Evolutionary conservation across 2,329 filamentous ascomycete genomes (phyloP).

Genomic region (Fusarium sp.): DNA sequence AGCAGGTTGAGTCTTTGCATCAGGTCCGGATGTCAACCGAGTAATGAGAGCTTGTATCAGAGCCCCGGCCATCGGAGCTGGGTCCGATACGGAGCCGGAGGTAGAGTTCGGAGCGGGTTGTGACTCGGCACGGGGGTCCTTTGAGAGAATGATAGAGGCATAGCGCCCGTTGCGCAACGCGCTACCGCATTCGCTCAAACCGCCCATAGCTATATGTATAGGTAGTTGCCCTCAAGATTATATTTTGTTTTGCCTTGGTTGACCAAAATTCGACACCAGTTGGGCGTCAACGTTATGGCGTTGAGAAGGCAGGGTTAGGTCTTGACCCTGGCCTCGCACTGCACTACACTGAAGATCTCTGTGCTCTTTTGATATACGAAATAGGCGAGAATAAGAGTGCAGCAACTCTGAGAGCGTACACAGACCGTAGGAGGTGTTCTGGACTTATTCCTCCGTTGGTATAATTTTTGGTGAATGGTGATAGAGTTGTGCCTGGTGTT

Average conservation of each 20-base stretch:
- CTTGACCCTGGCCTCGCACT: conserved; percentile 20
- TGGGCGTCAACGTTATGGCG: conserved; percentile 23
- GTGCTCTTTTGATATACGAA: background rate
- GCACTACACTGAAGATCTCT: background rate
- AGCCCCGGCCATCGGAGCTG: conserved; percentile 32
- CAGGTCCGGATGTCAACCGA: conserved; percentile 16
- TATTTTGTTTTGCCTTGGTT: background rate
- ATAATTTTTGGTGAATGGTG: conserved; percentile 22
- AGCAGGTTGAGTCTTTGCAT: background rate
- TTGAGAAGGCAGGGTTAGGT: conserved; percentile 31
- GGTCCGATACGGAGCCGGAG: conserved; percentile 30
- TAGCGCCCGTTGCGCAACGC: conserved; percentile 39
- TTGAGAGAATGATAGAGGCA: conserved; percentile 36
- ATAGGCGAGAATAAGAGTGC: background rate
- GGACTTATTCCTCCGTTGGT: background rate
- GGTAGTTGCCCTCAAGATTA: background rate
- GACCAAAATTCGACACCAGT: background rate
- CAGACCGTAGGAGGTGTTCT: background rate
- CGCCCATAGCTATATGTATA: conserved; percentile 1
- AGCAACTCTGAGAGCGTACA: background rate
- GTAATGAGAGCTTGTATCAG: conserved; percentile 33
- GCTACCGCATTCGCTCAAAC: conserved; percentile 15
- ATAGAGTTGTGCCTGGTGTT: conserved; percentile 31
- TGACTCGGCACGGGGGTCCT: conserved; percentile 6
- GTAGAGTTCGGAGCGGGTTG: conserved; percentile 26